Evolutionary conservation across 257 asterid species (phyloP), one percentile per base, ranked within the genome.

Genomic region (Echium plantagineum): DNA sequence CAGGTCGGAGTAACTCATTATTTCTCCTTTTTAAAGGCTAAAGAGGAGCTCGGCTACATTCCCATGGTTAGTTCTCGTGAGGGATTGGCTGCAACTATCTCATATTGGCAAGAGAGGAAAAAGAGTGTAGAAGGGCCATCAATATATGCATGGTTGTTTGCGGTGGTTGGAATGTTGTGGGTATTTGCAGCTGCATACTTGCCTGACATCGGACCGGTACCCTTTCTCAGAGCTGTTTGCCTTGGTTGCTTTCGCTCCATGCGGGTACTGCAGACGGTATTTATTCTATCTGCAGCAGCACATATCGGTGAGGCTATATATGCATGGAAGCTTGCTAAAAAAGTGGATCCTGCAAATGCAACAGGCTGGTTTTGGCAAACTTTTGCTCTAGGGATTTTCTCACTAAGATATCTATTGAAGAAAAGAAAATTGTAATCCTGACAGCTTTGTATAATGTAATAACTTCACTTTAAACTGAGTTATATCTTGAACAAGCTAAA

Each of bases 341-440:
- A 64, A 66, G 84, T 81, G 32, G 98, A 93, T 76, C 90, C 96
- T 63, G 75, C 72, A n/a, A 93, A 93, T 68, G 84, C 97, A 7
- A 74, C 63, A 59, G 96, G 85, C 19, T 93, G 98, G 98, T 80
- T 81, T 71, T 88, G 90, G 95, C 98, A 93, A 78, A 93, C 98
- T 56, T 38, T 62, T 49, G 89, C 80, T 53, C 61, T 91, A 71
- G 98, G 98, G 12, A 13, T 67, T 5, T 86, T 86, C 71, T 93
- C 98, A 4, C 66, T 93, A 72, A 87, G 95, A 57, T 74, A 66
- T 55, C 73, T 93, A 67, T 69, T 80, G 73, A 86, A 73, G 77
- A 84, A 89, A 73, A 84, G 85, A 62, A 69, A 72, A 16, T 18
- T 6, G 26, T 62, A 26, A 21, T 46, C 32, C 52, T 13, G 17